Conservation (phyloP, 2,329 filamentous ascomycete genomes). For the Diplocarpon mali region DNA sequence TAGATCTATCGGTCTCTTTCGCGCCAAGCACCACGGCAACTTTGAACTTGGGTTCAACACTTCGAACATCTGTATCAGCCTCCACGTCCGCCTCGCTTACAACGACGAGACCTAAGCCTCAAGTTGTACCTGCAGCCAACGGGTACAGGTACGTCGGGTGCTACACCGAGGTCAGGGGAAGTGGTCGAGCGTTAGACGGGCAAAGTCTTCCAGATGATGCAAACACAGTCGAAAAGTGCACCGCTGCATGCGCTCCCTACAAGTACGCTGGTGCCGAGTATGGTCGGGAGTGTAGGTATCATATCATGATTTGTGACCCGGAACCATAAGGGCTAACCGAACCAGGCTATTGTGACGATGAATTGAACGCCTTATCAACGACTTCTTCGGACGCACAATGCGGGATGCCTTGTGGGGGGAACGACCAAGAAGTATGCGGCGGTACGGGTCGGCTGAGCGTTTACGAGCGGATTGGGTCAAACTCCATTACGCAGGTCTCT, state of each 20-base stretch:
- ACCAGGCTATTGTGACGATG: neutral
- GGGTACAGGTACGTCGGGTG: slow-evolving; percentile 21
- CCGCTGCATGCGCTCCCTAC: slow-evolving; percentile 7
- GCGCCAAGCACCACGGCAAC: neutral
- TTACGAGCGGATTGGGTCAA: neutral
- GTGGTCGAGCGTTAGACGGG: slow-evolving; percentile 15
- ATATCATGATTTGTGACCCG: slow-evolving; percentile 1
- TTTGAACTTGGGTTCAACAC: neutral
- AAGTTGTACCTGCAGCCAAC: slow-evolving; percentile 7
- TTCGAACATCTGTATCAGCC: neutral
- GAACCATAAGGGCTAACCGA: neutral
- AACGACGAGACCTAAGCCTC: neutral
- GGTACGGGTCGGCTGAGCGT: neutral
- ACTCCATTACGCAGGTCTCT: neutral
- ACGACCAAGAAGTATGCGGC: slow-evolving; percentile 1
- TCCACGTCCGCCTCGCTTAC: neutral
- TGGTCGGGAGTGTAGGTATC: slow-evolving; percentile 16
- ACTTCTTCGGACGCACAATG: neutral
- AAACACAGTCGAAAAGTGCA: slow-evolving; percentile 26
- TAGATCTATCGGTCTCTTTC: neutral
- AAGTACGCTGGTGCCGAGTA: slow-evolving; percentile 14
- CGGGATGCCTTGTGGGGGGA: neutral
- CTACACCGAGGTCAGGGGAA: slow-evolving; percentile 20
- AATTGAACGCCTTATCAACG: neutral
- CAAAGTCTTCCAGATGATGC: slow-evolving; percentile 10